Conservation (phyloP, 1,284 basidiomycete species). For the Ustilago esculenta region DNA sequence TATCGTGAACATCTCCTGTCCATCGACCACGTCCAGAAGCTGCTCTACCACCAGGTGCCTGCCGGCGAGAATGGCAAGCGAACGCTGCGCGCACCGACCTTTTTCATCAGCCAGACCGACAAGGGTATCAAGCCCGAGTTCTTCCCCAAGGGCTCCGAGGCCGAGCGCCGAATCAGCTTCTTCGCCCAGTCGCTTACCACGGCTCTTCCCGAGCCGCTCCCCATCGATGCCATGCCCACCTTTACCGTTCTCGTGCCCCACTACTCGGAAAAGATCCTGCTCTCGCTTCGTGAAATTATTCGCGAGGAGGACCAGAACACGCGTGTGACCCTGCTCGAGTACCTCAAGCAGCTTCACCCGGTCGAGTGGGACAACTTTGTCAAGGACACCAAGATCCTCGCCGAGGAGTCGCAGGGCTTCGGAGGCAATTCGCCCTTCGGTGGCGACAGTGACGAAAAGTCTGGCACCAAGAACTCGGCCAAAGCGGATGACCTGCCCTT, state of each 20-base stretch:
- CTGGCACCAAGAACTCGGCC: conserved; percentile 55
- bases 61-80: conserved; percentile 66
- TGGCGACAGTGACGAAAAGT: conserved; percentile 70
- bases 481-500: conserved; percentile 91
- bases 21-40: conserved; percentile 67
- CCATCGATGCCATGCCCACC: conserved; percentile 67
- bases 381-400: conserved; percentile 98
- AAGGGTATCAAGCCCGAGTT: conserved; percentile 66
- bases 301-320: conserved; percentile 68
- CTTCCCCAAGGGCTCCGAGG: conserved; percentile 67
- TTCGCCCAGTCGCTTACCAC: conserved; percentile 67
- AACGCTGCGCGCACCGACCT: conserved; percentile 66
- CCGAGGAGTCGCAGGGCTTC: conserved; percentile 90
- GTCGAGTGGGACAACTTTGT: conserved; percentile 99
- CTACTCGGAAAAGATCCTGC: conserved; percentile 67
- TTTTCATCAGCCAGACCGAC: conserved; percentile 67
- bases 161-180: conserved; percentile 67
- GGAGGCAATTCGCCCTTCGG: conserved; percentile 80
- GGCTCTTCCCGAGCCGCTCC: conserved; percentile 64
- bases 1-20: conserved; percentile 67
- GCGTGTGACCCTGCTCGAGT: conserved; percentile 66
- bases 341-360: conserved; percentile 96
- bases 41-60: conserved; percentile 67
- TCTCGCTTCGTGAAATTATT: conserved; percentile 67
- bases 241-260: conserved; percentile 67